Base-by-base conservation (phyloP, 1,284 basidiomycete genomes). In the Rhodotorula sp. region DNA sequence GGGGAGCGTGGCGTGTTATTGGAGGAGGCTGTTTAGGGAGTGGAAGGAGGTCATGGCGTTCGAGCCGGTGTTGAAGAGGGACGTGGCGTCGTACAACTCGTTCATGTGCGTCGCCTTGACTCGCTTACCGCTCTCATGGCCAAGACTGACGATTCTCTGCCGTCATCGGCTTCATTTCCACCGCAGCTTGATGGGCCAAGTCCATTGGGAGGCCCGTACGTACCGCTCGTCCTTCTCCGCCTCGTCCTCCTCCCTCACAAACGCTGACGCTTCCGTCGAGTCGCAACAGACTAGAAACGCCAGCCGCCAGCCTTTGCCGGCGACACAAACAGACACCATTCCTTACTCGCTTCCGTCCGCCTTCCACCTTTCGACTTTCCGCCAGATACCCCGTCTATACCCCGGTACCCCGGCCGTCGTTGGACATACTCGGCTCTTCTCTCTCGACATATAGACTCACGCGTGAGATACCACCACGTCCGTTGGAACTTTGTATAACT, bases 81-180 rank as follows among this genome's bases (percentile, higher is more conserved):
- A 76, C n/a, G 67, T 71, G 17, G 71, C 78, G 20, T 78, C 77
- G 59, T 80, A 78, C 64, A 77, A 75, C 44, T 80, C 79, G 32
- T 68, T 81, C 71, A 73, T 78, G 63, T 72, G 32, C 48, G 71
- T 58, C 32, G 4, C n/a, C n/a, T n/a, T n/a, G n/a, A n/a, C n/a
- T n/a, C n/a, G n/a, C n/a, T n/a, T n/a, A n/a, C n/a, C n/a, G n/a
- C n/a, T n/a, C n/a, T n/a, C n/a, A n/a, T n/a, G n/a, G n/a, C n/a
- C n/a, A n/a, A n/a, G n/a, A n/a, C n/a, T n/a, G n/a, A n/a, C n/a
- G n/a, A n/a, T n/a, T n/a, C n/a, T n/a, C n/a, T n/a, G n/a, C n/a
- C n/a, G n/a, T n/a, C n/a, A n/a, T n/a, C n/a, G n/a, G 15, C 49
- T 44, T 17, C n/a, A n/a, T 22, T 20, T 34, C 47, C 13, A 20